Evolutionary conservation across 2,329 filamentous ascomycete genomes (phyloP), one percentile per base, ranked within the genome.

Genomic region (Xylaria hypoxylon): DNA sequence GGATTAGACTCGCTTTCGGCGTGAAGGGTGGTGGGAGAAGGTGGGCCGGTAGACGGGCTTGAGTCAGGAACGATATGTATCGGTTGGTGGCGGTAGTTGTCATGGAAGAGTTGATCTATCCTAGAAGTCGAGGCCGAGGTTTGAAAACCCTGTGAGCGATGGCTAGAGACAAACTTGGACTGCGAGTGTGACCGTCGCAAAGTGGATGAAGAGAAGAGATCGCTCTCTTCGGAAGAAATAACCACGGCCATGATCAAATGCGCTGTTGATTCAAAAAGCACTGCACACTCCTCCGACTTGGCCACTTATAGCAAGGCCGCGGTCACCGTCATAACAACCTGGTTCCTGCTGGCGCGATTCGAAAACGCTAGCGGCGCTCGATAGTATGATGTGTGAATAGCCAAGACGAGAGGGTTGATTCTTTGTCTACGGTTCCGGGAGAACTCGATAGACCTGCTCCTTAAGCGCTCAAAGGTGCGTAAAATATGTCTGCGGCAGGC

Each of bases 121-220:
- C 80, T 80, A 38, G 80, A 82, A 13, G 82, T 79, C 7, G 85
- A 82, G 50, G 82, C 73, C 19, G 86, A 82, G 10, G 81, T 76
- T 69, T 80, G 80, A 64, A 84, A 85, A 26, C 75, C 75, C 3
- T 80, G 70, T 7, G 75, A 75, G 26, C 80, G 78, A 62, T 78
- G 79, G 59, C 79, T 79, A 8, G 83, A 78, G 67, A 80, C 76
- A 61, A 90, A 87, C 71, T 85, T 87, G 57, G 84, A 82, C 71
- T 89, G 86, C 2, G 88, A 90, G 69, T 88, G 86, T 13, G 88
- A 89, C 66, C 88, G 85, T 69, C 84, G 85, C 71, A 90, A 76
- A 26, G 82, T 77, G 55, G 85, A 82, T 17, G 85, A 79, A 50
- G 82, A 81, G 77, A 89, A 90, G 76, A 85, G 86, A 72, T 80